Percentiles rank a stretch among this genome's conserved stretches.
Evolutionary conservation across 257 asterid genomes (phyloP).

Genomic region (Anisodus tanguticus): DNA sequence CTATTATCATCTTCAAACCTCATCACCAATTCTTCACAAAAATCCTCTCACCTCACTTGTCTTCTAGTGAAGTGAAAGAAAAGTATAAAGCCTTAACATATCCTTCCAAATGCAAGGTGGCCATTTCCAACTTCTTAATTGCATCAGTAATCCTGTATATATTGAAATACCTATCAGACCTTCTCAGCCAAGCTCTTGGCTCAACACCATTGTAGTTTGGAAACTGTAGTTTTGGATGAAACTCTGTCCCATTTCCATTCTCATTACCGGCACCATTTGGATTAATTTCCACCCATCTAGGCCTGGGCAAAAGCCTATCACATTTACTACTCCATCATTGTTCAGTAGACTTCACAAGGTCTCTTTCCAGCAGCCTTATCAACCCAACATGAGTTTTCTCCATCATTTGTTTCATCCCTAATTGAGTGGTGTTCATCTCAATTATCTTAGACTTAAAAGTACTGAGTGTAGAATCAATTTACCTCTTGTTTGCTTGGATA

Average conservation of each 20-base stretch:
- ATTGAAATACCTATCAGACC: background rate
- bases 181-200: background rate
- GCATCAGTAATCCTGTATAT: too few species aligned
- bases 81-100: background rate
- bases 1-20: background rate
- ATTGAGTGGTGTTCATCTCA: background rate
- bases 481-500: background rate
- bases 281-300: background rate
- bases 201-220: background rate
- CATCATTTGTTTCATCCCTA: background rate
- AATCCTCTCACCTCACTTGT: background rate
- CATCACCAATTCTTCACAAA: background rate
- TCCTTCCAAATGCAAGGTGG: background rate
- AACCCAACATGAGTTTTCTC: background rate
- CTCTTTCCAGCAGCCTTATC: background rate
- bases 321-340: background rate
- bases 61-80: too few species aligned
- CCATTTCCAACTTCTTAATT: background rate
- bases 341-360: too few species aligned
- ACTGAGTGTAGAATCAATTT: background rate
- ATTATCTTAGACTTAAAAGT: background rate
- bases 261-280: background rate
- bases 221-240: background rate
- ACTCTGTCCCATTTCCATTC: background rate
- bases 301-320: background rate